These are phyloP conservation scores for Holtermanniella nyarrowii DNA, from an alignment of 768 basidiomycete species.

Conservation along the genomic window DNA sequence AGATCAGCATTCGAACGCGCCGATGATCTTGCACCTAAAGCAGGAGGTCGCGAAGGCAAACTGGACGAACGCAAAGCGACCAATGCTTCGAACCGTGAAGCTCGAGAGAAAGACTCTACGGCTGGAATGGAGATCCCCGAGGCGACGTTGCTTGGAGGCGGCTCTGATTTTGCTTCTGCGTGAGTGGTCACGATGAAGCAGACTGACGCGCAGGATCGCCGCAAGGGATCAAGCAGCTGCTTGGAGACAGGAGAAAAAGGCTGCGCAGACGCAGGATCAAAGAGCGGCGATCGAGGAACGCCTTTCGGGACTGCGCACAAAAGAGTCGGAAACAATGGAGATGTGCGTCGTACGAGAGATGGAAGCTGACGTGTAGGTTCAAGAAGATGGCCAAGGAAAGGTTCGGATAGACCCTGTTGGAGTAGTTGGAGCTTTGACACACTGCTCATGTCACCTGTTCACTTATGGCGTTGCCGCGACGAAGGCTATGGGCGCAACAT, in stretches of 20 bases:
- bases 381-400: conserved; percentile 12
- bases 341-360: conserved; percentile 49
- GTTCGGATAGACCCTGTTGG: conserved; percentile 2
- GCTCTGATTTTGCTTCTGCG: conserved; percentile 71
- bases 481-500: background rate
- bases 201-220: conserved; percentile 50
- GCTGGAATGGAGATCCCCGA: conserved; percentile 71
- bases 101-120: conserved; percentile 53
- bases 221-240: conserved; percentile 61
- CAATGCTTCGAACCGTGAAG: conserved; percentile 60
- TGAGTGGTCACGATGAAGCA: conserved; percentile 37
- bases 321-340: conserved; percentile 87
- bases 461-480: background rate
- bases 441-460: background rate
- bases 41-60: conserved; percentile 71
- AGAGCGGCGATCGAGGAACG: conserved; percentile 52
- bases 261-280: conserved; percentile 42
- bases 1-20: conserved; percentile 57
- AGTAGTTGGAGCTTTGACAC: background rate
- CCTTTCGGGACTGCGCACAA: conserved; percentile 55
- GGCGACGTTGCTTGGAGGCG: conserved; percentile 59
- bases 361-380: conserved; percentile 6
- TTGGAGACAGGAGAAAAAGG: conserved; percentile 48
- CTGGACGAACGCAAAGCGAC: conserved; percentile 72
- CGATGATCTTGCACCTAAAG: conserved; percentile 70